Evolutionary conservation across 352 stramenopile species (phyloP).

Genomic region (Pythium rhizo-oryzae): DNA sequence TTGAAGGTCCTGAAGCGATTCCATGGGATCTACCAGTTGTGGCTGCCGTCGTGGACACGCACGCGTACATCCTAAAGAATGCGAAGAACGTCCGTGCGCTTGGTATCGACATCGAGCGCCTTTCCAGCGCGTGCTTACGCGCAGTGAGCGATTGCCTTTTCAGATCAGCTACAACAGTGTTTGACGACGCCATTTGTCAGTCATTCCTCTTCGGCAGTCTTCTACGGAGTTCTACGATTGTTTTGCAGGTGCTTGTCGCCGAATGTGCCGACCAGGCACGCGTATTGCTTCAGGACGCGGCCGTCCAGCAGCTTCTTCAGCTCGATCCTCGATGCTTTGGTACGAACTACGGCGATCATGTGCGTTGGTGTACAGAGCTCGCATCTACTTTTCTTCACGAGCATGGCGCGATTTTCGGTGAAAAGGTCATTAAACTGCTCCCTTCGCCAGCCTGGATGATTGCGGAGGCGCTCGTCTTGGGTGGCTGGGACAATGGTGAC

Average conservation of each 20-base stretch:
- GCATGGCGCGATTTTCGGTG: conserved; percentile 16
- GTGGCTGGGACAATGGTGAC: not conserved
- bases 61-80: not conserved
- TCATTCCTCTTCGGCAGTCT: conserved; percentile 8
- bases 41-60: not conserved
- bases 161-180: not conserved
- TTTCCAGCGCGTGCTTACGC: not conserved
- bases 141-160: conserved; percentile 12
- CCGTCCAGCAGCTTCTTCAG: conserved; percentile 11
- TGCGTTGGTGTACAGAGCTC: conserved; percentile 14
- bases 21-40: conserved; percentile 1
- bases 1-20: not conserved
- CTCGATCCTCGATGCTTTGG: conserved; percentile 4
- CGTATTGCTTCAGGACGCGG: conserved; percentile 5
- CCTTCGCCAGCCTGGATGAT: conserved; percentile 12
- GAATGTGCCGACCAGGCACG: conserved; percentile 4
- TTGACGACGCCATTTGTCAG: not conserved
- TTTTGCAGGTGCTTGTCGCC: not conserved
- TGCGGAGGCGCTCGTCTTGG: not conserved
- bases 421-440: conserved; percentile 14
- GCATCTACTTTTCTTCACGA: conserved; percentile 3
- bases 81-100: not conserved
- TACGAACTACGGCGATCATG: not conserved
- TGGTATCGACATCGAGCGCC: not conserved
- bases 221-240: not conserved